Evolutionary conservation across 352 stramenopile genomes (phyloP).

Genomic region (Phytophthora megakarya): DNA sequence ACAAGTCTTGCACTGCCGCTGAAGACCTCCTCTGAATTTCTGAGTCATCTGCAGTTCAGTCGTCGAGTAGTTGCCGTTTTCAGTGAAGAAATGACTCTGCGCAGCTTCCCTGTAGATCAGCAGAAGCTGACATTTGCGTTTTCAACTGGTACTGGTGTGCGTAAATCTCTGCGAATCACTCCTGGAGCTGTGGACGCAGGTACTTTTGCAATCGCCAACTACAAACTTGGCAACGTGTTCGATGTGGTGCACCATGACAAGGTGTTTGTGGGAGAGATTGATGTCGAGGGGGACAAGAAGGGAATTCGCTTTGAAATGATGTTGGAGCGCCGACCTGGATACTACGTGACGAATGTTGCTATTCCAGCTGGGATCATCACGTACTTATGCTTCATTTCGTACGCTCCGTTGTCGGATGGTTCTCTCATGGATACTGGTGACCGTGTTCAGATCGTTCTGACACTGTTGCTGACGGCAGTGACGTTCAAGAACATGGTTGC

Average conservation of each 20-base stretch:
- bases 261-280: constrained; percentile 50
- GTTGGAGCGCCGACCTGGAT: constrained; percentile 50
- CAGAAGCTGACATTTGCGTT: constrained; percentile 64
- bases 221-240: constrained; percentile 62
- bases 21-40: constrained; percentile 21
- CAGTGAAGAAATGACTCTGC: constrained; percentile 60
- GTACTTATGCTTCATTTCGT: constrained; percentile 63
- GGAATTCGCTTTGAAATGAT: constrained; percentile 63
- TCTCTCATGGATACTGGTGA: constrained; percentile 51
- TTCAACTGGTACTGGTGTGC: constrained; percentile 39
- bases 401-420: constrained; percentile 38
- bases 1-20: constrained; percentile 24
- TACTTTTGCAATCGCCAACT: constrained; percentile 53
- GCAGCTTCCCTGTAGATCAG: constrained; percentile 65
- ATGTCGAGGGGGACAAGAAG: constrained; percentile 42
- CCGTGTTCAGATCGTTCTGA: constrained; percentile 60
- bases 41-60: constrained; percentile 48
- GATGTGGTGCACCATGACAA: constrained; percentile 57
- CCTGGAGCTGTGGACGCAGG: constrained; percentile 43
- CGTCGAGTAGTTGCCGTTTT: constrained; percentile 51
- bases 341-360: constrained; percentile 64
- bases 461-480: constrained; percentile 64
- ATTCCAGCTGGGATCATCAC: constrained; percentile 55
- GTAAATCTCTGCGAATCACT: constrained; percentile 39
- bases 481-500: constrained; percentile 70